A percentile compares a stretch with the other conserved stretches of the same genome.
Evolutionary conservation across 2,329 filamentous ascomycete genomes (phyloP).

Genomic region (Hortaea sp.): DNA sequence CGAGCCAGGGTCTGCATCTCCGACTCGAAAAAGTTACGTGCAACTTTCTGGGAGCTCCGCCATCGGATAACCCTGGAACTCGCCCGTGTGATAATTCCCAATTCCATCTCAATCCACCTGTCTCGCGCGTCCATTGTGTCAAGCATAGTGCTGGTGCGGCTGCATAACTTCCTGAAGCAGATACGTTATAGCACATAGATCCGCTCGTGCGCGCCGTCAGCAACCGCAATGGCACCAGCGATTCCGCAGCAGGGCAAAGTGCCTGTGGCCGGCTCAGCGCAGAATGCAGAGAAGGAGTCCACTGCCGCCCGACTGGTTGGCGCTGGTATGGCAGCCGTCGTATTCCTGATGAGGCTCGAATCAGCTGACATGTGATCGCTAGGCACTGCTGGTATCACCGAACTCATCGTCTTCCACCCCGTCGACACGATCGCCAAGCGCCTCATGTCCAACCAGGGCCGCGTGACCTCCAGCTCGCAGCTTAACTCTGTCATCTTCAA

Average conservation of each 20-base stretch:
- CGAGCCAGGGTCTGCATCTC: no score
- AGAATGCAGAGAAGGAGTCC: slow-evolving; percentile 73
- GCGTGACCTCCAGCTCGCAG: slow-evolving; percentile 50
- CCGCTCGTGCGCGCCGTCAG: background rate
- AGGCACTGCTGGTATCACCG: slow-evolving; percentile 89
- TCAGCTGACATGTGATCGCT: slow-evolving; percentile 3
- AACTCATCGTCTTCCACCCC: slow-evolving; percentile 86
- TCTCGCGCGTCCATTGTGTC: no score
- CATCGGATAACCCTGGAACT: no score
- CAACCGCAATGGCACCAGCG: slow-evolving; percentile 17
- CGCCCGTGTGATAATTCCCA: no score
- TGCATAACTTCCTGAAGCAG: no score
- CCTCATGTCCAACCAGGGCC: slow-evolving; percentile 94
- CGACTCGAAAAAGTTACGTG: no score
- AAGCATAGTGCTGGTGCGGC: no score
- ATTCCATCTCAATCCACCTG: no score
- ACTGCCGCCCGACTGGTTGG: slow-evolving; percentile 79
- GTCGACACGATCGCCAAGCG: slow-evolving; percentile 98
- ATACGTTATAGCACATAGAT: no score
- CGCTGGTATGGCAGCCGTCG: slow-evolving; percentile 54
- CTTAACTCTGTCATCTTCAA: slow-evolving; percentile 92
- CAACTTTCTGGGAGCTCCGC: no score
- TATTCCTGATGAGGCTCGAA: background rate
- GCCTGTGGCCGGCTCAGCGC: slow-evolving; percentile 30
- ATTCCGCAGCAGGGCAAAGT: slow-evolving; percentile 13